phyloP scores from a whole-genome alignment of 305 asterid species.

The Striga hermonthica region DNA sequence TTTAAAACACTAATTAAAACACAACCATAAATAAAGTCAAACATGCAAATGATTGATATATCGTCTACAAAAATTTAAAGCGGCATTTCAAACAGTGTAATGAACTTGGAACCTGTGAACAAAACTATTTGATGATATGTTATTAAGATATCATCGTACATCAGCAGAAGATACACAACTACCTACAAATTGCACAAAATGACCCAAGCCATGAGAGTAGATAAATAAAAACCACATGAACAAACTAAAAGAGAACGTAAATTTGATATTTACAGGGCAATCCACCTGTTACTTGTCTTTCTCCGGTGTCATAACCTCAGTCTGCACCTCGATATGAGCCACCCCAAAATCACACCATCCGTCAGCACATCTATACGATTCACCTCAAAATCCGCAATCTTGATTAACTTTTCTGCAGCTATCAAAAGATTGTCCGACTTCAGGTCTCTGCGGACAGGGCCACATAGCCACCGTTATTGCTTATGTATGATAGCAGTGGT shows the following conservation, averaged over 20 bases:
- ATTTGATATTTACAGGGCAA: constrained; percentile 69
- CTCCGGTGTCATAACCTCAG: constrained; percentile 90
- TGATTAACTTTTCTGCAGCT: constrained; percentile 70
- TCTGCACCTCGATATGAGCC: constrained; percentile 85
- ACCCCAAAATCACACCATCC: constrained; percentile 82
- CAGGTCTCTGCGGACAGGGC: constrained; percentile 79
- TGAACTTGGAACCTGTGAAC: constrained; percentile 1
- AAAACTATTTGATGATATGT: neutral
- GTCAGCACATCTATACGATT: constrained; percentile 88
- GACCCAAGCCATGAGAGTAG: constrained; percentile 19
- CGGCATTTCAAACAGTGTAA: constrained; percentile 1
- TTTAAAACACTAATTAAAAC: neutral
- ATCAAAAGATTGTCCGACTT: constrained; percentile 84
- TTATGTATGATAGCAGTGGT: constrained; percentile 32
- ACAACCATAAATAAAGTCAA: constrained; percentile 8
- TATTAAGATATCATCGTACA: neutral
- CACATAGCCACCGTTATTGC: constrained; percentile 78
- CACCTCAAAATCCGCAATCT: constrained; percentile 85
- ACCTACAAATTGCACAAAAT: neutral
- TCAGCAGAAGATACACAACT: neutral
- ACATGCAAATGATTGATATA: neutral
- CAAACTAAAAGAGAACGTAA: neutral
- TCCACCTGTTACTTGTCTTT: constrained; percentile 85
- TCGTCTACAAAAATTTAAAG: neutral
- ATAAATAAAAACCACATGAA: neutral